Evolutionary conservation across 2,329 filamentous ascomycete species (phyloP).

Genomic region (Whalleya microplaca): DNA sequence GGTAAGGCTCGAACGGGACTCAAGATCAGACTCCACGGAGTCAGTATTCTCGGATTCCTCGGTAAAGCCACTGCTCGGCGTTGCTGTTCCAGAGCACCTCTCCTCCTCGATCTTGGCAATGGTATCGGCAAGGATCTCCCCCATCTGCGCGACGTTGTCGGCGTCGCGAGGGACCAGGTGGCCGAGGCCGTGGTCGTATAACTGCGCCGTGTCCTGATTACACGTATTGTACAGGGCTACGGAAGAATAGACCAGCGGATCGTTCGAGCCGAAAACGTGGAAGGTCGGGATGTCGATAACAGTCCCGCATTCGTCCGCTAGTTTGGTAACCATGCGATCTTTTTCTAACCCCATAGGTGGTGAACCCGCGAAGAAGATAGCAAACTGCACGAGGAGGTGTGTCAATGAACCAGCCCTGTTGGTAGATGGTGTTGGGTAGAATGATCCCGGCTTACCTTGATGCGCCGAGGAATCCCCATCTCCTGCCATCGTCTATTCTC

Average conservation of each 20-base stretch:
- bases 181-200: constrained; percentile 56
- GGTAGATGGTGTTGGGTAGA: not conserved
- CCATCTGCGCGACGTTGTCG: constrained; percentile 29
- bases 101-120: constrained; percentile 17
- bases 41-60: constrained; percentile 4
- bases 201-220: constrained; percentile 45
- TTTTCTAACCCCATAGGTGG: constrained; percentile 37
- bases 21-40: constrained; percentile 17
- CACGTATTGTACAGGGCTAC: constrained; percentile 55
- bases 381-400: constrained; percentile 39
- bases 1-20: constrained; percentile 19
- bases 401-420: not conserved
- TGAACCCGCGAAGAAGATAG: constrained; percentile 51
- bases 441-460: constrained; percentile 15
- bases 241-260: constrained; percentile 51
- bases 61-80: constrained; percentile 1
- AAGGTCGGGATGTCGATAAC: constrained; percentile 42
- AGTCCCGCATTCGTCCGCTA: constrained; percentile 36
- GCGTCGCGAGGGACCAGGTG: constrained; percentile 50
- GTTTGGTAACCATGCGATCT: constrained; percentile 30
- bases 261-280: constrained; percentile 45
- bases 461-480: constrained; percentile 31
- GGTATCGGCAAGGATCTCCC: constrained; percentile 26
- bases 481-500: constrained; percentile 38
- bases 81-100: constrained; percentile 1